Percentiles rank a stretch among this genome's conserved stretches.
These are phyloP conservation scores for Acacia concinna DNA, from an alignment of 331 rosid genomes.

Conservation along the genomic window DNA sequence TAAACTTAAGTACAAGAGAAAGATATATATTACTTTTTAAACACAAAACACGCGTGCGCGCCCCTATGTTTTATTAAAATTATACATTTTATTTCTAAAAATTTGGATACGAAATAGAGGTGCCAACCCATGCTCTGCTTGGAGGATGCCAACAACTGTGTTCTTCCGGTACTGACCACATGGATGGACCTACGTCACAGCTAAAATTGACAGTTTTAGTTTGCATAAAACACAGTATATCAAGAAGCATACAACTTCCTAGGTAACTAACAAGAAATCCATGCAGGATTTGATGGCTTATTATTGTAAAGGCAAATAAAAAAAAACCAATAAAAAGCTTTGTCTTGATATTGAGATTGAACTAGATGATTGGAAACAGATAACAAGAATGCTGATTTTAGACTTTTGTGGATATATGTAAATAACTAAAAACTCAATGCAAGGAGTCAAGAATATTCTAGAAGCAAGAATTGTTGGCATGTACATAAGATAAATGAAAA, in stretches of 20 bases:
- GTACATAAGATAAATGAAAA: neutral
- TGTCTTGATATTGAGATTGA: neutral
- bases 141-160: constrained; percentile 88
- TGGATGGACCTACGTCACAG: constrained; percentile 82
- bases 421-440: neutral
- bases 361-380: neutral
- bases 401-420: constrained; percentile 5
- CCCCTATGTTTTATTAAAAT: neutral
- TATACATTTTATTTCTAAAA: constrained; percentile 20
- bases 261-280: constrained; percentile 9
- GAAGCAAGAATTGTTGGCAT: neutral
- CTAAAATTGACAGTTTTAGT: constrained; percentile 34
- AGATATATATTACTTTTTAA: constrained; percentile 2
- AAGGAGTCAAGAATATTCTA: neutral
- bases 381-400: neutral
- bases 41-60: neutral
- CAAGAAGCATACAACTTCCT: neutral
- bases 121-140: constrained; percentile 84
- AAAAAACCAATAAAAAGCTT: neutral
- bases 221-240: constrained; percentile 4
- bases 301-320: neutral
- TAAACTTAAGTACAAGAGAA: neutral
- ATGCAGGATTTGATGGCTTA: neutral
- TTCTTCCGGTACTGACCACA: constrained; percentile 98
- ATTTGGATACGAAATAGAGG: constrained; percentile 92